Percentiles rank a stretch among this genome's conserved stretches.
Evolutionary conservation across 306 rosid species (phyloP).

Genomic region (Urtica urens): DNA sequence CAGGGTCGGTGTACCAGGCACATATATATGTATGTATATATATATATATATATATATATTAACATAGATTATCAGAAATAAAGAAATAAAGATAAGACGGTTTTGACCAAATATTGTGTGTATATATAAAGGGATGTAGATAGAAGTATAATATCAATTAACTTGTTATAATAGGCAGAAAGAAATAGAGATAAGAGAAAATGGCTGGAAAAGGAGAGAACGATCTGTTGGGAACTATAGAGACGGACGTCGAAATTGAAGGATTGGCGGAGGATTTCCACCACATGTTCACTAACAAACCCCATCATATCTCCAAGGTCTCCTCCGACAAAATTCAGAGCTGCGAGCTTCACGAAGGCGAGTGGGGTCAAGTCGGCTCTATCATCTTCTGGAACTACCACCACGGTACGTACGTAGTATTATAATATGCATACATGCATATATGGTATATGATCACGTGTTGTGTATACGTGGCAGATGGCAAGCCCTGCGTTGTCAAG

Average conservation of each 20-base stretch:
- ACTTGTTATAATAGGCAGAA: no score
- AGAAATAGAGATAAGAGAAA: no score
- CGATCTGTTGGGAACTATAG: slow-evolving; percentile 11
- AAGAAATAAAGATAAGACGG: no score
- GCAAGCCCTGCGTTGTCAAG: slow-evolving; percentile 23
- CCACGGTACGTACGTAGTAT: slow-evolving; percentile 4
- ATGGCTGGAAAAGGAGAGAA: no score
- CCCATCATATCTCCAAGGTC: slow-evolving; percentile 12
- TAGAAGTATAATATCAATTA: no score
- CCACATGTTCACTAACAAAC: slow-evolving; percentile 4
- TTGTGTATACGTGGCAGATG: slow-evolving; percentile 16
- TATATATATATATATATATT: no score
- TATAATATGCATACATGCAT: background rate
- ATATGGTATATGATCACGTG: background rate
- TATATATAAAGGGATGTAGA: no score
- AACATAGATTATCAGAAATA: no score
- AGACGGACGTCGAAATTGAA: slow-evolving; percentile 13
- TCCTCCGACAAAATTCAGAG: background rate
- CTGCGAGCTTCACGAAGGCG: slow-evolving; percentile 12
- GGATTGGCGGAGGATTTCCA: slow-evolving; percentile 10
- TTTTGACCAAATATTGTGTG: no score
- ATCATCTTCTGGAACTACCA: slow-evolving; percentile 11
- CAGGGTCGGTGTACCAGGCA: no score
- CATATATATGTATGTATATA: no score
- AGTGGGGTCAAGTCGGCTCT: slow-evolving; percentile 18